Percentiles rank a stretch among this genome's conserved stretches.
Conservation (phyloP, 257 asterid genomes). For the Nicotiana sylvestris region DNA sequence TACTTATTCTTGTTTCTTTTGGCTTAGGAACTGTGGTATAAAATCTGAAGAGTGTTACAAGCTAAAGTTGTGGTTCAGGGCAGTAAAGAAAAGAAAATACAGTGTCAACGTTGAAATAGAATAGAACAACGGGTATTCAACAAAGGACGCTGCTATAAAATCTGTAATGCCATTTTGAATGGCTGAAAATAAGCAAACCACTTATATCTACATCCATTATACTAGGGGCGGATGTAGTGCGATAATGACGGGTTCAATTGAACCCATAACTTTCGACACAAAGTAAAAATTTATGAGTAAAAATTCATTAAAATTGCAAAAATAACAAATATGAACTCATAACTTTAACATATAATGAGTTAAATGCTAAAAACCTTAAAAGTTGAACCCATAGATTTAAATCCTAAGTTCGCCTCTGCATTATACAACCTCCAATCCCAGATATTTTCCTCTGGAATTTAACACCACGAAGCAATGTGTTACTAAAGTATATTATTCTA, state of each 20-base stretch:
- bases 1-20: neutral
- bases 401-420: too few species aligned
- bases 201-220: slow-evolving; percentile 40
- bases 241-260: too few species aligned
- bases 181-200: neutral
- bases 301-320: too few species aligned
- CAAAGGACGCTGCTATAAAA: neutral
- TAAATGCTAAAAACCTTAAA: too few species aligned
- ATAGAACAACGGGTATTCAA: neutral
- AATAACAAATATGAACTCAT: too few species aligned
- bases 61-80: neutral
- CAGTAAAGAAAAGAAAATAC: neutral
- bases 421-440: too few species aligned
- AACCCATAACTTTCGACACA: too few species aligned
- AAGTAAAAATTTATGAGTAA: too few species aligned
- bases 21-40: neutral
- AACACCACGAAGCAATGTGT: slow-evolving; percentile 2
- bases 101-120: neutral
- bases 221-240: too few species aligned
- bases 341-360: too few species aligned
- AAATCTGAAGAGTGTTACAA: too few species aligned
- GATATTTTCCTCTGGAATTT: neutral
- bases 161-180: neutral
- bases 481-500: slow-evolving; percentile 10
- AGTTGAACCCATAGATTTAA: too few species aligned